A percentile compares a stretch with the other conserved stretches of the same genome.
Evolutionary conservation across 1,284 basidiomycete genomes (phyloP).

Genomic region (Microbotryum lychnidis-dioicae): DNA sequence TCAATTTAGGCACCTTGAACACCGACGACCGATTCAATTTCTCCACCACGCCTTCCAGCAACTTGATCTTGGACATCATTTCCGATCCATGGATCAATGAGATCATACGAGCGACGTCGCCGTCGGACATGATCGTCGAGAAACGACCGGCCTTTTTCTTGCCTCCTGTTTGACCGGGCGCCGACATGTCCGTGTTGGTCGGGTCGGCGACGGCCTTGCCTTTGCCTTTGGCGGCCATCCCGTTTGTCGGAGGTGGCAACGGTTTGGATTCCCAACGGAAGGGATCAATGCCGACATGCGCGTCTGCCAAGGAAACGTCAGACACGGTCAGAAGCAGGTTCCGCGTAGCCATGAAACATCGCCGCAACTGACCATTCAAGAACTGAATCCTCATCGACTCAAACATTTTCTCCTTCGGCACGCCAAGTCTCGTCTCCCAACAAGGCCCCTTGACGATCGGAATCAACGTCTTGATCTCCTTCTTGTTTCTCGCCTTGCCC

Average conservation of each 20-base stretch:
- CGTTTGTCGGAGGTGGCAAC: constrained; percentile 26
- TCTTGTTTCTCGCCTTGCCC: constrained; percentile 52
- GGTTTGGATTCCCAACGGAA: constrained; percentile 59
- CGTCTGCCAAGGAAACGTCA: constrained; percentile 47
- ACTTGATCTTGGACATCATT: constrained; percentile 2
- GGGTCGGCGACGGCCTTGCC: background rate
- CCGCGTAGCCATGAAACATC: background rate
- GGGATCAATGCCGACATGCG: constrained; percentile 62
- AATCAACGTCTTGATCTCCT: constrained; percentile 57
- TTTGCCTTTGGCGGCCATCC: background rate
- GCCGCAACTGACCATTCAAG: constrained; percentile 57
- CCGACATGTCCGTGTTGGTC: background rate
- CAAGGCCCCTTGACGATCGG: constrained; percentile 67
- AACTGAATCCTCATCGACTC: constrained; percentile 60
- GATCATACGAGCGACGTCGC: background rate
- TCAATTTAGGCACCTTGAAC: constrained; percentile 2
- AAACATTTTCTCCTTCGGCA: constrained; percentile 57
- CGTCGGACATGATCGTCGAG: background rate
- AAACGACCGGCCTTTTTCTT: constrained; percentile 12
- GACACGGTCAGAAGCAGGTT: constrained; percentile 8
- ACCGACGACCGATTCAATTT: too few species aligned
- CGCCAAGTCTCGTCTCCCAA: constrained; percentile 58
- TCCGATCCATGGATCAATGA: background rate
- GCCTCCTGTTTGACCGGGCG: background rate
- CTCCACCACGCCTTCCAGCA: too few species aligned